These are phyloP conservation scores for Eucalyptus sideroxylon DNA, from an alignment of 345 rosid species.

Conservation along the genomic window DNA sequence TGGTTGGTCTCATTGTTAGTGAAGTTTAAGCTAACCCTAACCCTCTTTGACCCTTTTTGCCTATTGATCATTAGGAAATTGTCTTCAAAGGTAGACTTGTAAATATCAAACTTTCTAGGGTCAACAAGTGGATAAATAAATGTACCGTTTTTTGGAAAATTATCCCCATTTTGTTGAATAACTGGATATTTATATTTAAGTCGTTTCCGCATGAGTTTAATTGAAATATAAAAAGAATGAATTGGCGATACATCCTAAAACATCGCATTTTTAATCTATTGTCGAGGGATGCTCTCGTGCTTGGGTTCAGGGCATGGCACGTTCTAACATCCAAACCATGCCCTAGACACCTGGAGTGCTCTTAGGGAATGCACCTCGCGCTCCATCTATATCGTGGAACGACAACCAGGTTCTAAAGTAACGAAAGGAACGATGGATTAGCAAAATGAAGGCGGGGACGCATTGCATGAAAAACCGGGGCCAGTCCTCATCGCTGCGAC, in stretches of 20 bases:
- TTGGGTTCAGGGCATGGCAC: fast-evolving
- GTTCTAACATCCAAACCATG: too few relatives aligned
- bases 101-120: fast-evolving
- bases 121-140: too few relatives aligned
- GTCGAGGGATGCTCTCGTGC: fast-evolving
- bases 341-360: too few relatives aligned
- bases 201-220: fast-evolving
- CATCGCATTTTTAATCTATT: fast-evolving
- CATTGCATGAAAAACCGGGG: too few relatives aligned
- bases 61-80: too few relatives aligned
- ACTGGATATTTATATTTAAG: too few relatives aligned
- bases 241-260: fast-evolving
- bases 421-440: not conserved
- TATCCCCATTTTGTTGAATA: fast-evolving
- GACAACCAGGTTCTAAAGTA: fast-evolving
- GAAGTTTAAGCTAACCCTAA: too few relatives aligned
- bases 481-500: not conserved
- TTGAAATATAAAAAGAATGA: fast-evolving
- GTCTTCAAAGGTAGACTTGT: too few relatives aligned
- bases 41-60: too few relatives aligned
- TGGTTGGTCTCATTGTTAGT: fast-evolving
- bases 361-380: not conserved
- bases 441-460: not conserved
- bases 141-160: fast-evolving
- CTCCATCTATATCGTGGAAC: not conserved